phyloP scores from a whole-genome alignment of 106 monocot species.

The Dendrobium chrysotoxum region DNA sequence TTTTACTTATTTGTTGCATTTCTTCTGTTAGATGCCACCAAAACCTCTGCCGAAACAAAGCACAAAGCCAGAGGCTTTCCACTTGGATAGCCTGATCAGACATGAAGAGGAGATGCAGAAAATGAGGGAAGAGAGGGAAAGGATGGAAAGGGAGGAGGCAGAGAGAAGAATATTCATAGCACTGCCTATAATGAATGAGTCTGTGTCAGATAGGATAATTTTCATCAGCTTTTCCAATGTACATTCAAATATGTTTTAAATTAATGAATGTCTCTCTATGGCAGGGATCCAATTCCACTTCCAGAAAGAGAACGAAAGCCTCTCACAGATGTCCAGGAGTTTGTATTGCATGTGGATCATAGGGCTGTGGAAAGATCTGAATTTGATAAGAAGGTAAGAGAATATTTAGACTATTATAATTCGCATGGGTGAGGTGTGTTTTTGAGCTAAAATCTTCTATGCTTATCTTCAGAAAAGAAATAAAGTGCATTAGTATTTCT shows the following conservation, averaged over 20 bases:
- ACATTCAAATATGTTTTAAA: neutral
- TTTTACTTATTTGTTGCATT: neutral
- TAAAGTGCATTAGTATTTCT: no score
- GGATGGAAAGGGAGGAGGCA: slow-evolving; percentile 68
- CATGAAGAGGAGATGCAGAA: slow-evolving; percentile 75
- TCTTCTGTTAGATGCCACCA: slow-evolving; percentile 60
- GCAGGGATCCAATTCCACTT: slow-evolving; percentile 74
- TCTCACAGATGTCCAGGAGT: slow-evolving; percentile 74
- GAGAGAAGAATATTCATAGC: slow-evolving; percentile 63
- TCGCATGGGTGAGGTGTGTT: no score
- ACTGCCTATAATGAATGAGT: slow-evolving; percentile 63
- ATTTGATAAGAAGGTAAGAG: slow-evolving; percentile 75
- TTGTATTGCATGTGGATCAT: slow-evolving; percentile 73
- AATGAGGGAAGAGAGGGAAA: slow-evolving; percentile 48
- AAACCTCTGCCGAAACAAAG: slow-evolving; percentile 74
- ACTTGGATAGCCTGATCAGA: slow-evolving; percentile 66
- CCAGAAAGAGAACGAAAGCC: slow-evolving; percentile 79
- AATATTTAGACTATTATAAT: no score
- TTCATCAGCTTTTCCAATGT: neutral
- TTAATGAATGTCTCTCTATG: neutral
- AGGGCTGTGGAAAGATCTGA: slow-evolving; percentile 75
- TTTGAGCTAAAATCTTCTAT: no score
- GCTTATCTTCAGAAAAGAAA: no score
- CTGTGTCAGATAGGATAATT: neutral
- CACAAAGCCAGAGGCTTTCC: slow-evolving; percentile 77